A percentile compares a stretch with the other conserved stretches of the same genome.
Conservation (phyloP, 371 early-diverging fungal species). For the Mortierella sp. region DNA sequence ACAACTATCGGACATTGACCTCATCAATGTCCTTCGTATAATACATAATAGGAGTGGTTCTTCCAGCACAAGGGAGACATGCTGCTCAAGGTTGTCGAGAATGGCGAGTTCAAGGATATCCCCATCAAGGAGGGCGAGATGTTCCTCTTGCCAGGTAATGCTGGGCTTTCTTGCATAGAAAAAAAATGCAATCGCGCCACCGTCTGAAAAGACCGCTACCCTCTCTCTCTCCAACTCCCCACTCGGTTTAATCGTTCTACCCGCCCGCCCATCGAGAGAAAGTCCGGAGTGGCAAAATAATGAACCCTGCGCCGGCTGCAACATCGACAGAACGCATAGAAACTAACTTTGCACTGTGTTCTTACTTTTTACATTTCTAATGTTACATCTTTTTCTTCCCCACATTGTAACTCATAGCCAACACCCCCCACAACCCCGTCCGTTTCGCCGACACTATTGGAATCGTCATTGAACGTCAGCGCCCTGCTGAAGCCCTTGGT, state of each 20-base stretch:
- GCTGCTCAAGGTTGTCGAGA: conserved; percentile 88
- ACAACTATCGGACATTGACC: conserved; percentile 1
- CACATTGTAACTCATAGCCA: conserved; percentile 62
- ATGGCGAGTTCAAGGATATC: conserved; percentile 85
- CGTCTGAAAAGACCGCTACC: background rate
- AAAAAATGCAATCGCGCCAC: background rate
- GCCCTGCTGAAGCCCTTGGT: conserved; percentile 84
- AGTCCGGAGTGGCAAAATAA: conserved; percentile 7
- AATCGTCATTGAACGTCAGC: conserved; percentile 92
- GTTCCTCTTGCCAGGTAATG: conserved; percentile 92
- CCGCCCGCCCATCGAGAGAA: background rate
- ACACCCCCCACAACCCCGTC: conserved; percentile 94
- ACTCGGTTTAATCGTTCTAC: conserved; percentile 5
- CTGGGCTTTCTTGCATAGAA: background rate
- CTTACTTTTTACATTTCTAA: background rate
- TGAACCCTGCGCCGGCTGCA: background rate
- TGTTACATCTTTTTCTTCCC: background rate
- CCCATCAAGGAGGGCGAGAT: conserved; percentile 93
- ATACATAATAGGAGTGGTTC: conserved; percentile 88
- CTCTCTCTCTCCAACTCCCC: conserved; percentile 1
- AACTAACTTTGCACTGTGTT: background rate
- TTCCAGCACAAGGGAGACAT: conserved; percentile 94
- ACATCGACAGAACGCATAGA: background rate
- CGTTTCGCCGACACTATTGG: conserved; percentile 93
- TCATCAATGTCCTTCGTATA: background rate